Percentiles rank a stretch among this genome's conserved stretches.
Evolutionary conservation across 192 early-diverging fungal species (phyloP).

Genomic region (Coemansia sp.): DNA sequence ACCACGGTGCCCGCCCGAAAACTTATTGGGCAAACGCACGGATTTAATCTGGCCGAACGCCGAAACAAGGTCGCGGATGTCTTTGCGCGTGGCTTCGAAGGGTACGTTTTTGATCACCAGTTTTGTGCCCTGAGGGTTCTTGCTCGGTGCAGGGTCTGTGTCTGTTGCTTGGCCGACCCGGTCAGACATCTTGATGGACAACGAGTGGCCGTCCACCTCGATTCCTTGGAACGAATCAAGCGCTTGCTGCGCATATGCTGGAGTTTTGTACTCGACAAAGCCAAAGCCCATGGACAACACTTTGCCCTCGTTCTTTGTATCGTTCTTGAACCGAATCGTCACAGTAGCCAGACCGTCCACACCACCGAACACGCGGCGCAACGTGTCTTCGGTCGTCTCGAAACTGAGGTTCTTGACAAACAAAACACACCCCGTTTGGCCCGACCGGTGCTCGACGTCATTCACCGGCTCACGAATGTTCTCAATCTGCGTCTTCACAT

Average conservation of each 20-base stretch:
- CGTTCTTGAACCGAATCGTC: constrained; percentile 81
- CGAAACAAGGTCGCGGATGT: constrained; percentile 86
- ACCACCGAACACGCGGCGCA: constrained; percentile 70
- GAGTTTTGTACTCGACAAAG: constrained; percentile 86
- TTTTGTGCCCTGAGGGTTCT: constrained; percentile 75
- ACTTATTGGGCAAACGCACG: constrained; percentile 91
- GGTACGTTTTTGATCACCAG: constrained; percentile 93
- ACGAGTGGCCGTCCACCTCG: constrained; percentile 81
- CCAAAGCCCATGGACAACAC: constrained; percentile 94
- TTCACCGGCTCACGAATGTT: constrained; percentile 55
- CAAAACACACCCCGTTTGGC: constrained; percentile 69
- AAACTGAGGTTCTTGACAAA: constrained; percentile 98
- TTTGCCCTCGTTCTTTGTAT: constrained; percentile 79
- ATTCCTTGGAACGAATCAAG: constrained; percentile 86
- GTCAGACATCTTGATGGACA: constrained; percentile 91
- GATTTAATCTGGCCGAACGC: constrained; percentile 94
- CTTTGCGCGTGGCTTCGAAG: constrained; percentile 95
- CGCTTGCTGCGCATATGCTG: constrained; percentile 72
- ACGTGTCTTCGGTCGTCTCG: constrained; percentile 76
- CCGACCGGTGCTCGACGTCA: constrained; percentile 13
- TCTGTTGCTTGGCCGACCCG: constrained; percentile 52
- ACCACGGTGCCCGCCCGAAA: constrained; percentile 90
- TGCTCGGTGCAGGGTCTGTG: constrained; percentile 9
- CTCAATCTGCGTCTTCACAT: constrained; percentile 39
- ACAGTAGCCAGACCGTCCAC: constrained; percentile 80